phyloP scores from a whole-genome alignment of 129 eudicot species.

The Heracleum sosnowskyi region DNA sequence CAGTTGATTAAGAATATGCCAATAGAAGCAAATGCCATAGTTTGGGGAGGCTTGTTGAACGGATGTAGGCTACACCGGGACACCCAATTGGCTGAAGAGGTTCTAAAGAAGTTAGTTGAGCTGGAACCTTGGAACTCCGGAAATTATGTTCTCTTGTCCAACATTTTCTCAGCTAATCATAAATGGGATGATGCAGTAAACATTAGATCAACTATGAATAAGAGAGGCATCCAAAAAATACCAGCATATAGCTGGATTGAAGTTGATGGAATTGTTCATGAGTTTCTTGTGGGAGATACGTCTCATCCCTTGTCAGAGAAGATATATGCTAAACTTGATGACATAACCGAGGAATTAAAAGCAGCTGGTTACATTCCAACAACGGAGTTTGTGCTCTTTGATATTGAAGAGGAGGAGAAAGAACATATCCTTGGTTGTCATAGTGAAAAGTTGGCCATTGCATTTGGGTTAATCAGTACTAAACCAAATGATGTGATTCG shows the following conservation, averaged over 20 bases:
- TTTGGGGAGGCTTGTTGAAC: constrained; percentile 86
- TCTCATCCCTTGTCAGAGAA: constrained; percentile 60
- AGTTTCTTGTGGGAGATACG: constrained; percentile 77
- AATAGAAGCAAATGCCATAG: constrained; percentile 71
- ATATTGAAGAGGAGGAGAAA: constrained; percentile 87
- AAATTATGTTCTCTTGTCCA: constrained; percentile 72
- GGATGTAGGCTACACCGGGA: constrained; percentile 77
- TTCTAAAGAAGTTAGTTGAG: constrained; percentile 43
- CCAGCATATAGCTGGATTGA: constrained; percentile 91
- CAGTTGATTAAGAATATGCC: constrained; percentile 53
- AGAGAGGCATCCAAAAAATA: constrained; percentile 47
- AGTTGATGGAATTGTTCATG: constrained; percentile 68
- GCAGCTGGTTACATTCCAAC: constrained; percentile 63
- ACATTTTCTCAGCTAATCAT: constrained; percentile 59
- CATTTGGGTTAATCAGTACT: constrained; percentile 59
- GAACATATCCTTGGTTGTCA: constrained; percentile 66
- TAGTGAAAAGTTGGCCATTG: constrained; percentile 87
- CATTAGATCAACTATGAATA: constrained; percentile 44
- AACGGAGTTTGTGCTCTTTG: constrained; percentile 75
- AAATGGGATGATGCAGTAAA: constrained; percentile 75
- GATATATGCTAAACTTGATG: constrained; percentile 60
- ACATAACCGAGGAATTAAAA: constrained; percentile 36
- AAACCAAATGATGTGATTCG: constrained; percentile 47
- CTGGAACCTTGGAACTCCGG: constrained; percentile 86
- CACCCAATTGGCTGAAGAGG: constrained; percentile 71